Conservation (phyloP, 257 asterid genomes). For the Solanum sitiens region DNA sequence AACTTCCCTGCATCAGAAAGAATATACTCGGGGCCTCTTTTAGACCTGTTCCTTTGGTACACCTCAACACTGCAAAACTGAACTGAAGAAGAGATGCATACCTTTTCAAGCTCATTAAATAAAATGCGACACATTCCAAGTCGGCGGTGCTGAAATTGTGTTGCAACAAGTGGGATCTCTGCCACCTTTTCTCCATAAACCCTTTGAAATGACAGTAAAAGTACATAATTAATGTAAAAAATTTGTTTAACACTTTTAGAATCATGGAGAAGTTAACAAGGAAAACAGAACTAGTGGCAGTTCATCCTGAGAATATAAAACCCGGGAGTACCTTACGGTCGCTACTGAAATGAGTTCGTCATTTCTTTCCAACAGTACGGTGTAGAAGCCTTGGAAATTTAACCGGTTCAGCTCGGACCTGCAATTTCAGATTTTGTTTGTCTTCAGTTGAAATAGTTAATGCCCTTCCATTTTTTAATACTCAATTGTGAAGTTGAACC, state of each 20-base stretch:
- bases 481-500: not conserved
- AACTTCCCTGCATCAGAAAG: not conserved
- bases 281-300: not conserved
- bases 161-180: slow-evolving; percentile 82
- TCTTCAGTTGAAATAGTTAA: not conserved
- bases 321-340: slow-evolving; percentile 49
- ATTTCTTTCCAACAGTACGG: slow-evolving; percentile 60
- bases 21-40: not conserved
- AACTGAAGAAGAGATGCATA: slow-evolving; percentile 2
- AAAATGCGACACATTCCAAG: slow-evolving; percentile 88
- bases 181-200: slow-evolving; percentile 77
- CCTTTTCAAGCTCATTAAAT: slow-evolving; percentile 93
- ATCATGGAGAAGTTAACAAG: not conserved
- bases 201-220: slow-evolving; percentile 28
- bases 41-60: not conserved
- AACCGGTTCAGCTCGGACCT: slow-evolving; percentile 82
- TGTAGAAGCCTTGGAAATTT: slow-evolving; percentile 78
- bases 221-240: not conserved
- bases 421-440: not conserved
- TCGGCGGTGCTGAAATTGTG: slow-evolving; percentile 74
- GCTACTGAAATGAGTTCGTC: slow-evolving; percentile 71
- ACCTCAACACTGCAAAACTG: not conserved
- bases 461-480: not conserved
- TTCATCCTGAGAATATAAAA: not conserved
- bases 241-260: not conserved